Base-by-base conservation (phyloP, 495 filamentous ascomycete genomes). In the Glutinoglossum americanum region DNA sequence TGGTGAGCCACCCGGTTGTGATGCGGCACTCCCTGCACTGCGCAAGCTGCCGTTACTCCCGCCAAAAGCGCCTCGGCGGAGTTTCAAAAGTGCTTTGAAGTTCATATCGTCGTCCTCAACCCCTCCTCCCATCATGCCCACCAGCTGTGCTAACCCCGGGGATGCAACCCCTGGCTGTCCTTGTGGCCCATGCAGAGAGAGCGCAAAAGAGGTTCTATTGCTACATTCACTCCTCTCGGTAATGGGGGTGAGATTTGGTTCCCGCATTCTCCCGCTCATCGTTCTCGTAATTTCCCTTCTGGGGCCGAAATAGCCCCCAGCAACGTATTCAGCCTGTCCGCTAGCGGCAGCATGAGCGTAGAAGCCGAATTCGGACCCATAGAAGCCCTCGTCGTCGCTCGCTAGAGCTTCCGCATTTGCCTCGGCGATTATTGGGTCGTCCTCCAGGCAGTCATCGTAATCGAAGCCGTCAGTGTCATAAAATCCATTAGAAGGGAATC, bases 321-420 rank as follows among this genome's bases (percentile, higher is more conserved):
- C 81, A 21, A 76, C 78, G 60, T 83, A 83, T 47, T 84, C 68
- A 9, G 69, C 66, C 19, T 64, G 65, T 37, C 65, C 66, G 19
- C 67, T 66, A 13, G 74, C 63, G 4, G 80, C 74, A n/a, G 79
- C 77, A 21, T 71, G 69, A 11, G 89, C 87, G 65, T 92, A 97
- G 69, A 98, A 98, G n/a, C 89, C 89, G 62, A 98, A 98, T 66
- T 98, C 92, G 61, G 89, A 83, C 2, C 92, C 93, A 65, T 98
- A 98, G 70, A 88, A 89, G 7, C 85, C 90, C 53, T 94, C 90
- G 17, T 81, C 80, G 62, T 98, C 92, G 60, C 85, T 87, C 19
- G 92, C 92, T 3, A 98, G 75, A 23, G 85, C 92, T 63, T 89
- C 87, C 6, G 90, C 90, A 62, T 98, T 98, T 21, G 92, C 92